These are phyloP conservation scores for Discostella stelligera DNA, from an alignment of 352 stramenopile species.

Conservation along the genomic window DNA sequence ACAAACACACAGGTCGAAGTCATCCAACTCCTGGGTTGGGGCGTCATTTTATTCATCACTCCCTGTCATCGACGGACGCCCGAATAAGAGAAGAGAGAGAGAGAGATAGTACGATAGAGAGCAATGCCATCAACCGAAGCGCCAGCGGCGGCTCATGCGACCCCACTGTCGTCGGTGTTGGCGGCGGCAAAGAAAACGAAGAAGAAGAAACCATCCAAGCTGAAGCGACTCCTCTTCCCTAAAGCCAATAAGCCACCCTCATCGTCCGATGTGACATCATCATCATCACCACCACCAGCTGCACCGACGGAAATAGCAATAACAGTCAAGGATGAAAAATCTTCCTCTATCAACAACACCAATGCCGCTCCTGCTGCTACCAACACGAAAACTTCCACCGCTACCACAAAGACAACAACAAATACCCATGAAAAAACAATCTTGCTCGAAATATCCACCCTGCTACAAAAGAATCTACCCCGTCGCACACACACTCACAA, in stretches of 20 bases:
- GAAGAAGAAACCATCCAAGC: conserved; percentile 6
- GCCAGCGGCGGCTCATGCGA: background rate
- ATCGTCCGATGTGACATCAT: background rate
- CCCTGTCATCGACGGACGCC: background rate
- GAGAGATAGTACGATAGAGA: background rate
- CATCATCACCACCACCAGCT: background rate
- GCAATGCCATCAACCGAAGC: background rate
- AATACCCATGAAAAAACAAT: background rate
- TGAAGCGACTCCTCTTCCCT: background rate
- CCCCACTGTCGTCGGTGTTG: background rate
- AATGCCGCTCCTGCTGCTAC: background rate
- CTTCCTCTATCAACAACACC: background rate
- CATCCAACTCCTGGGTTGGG: too few relatives aligned
- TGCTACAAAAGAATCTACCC: conserved; percentile 11
- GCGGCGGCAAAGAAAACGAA: background rate
- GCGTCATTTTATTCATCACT: background rate
- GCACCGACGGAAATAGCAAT: background rate
- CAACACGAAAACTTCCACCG: background rate
- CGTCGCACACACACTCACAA: conserved; percentile 13
- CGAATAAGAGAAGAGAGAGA: too few relatives aligned
- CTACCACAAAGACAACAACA: background rate
- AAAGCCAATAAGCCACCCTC: too few relatives aligned
- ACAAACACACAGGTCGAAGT: too few relatives aligned
- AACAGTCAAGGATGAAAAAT: background rate
- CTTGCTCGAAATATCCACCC: conserved; percentile 1